A percentile compares a stretch with the other conserved stretches of the same genome.
Evolutionary conservation across 2,329 filamentous ascomycete genomes (phyloP).

Genomic region (Penicillium sp.): DNA sequence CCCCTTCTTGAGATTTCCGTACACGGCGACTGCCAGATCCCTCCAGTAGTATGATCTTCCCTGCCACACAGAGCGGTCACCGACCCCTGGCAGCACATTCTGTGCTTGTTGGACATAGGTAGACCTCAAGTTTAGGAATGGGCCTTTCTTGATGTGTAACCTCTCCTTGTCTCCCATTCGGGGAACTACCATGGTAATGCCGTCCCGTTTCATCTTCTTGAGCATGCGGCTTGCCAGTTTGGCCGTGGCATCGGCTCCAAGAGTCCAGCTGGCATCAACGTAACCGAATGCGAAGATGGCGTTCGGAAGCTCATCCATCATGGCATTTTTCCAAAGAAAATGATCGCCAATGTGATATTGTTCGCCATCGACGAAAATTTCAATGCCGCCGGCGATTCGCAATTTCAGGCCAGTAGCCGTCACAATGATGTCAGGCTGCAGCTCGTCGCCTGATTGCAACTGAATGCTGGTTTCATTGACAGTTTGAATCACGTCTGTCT

Average conservation of each 20-base stretch:
- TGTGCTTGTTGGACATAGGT: not conserved
- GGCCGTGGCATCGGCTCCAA: slow-evolving; percentile 35
- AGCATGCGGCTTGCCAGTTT: slow-evolving; percentile 27
- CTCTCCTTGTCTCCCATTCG: not conserved
- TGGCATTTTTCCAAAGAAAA: slow-evolving; percentile 30
- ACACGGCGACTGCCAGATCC: not conserved
- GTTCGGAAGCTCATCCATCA: slow-evolving; percentile 7
- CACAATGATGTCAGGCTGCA: slow-evolving; percentile 36
- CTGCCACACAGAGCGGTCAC: not conserved
- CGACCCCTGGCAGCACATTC: not conserved
- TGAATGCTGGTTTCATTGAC: slow-evolving; percentile 51
- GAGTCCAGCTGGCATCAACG: slow-evolving; percentile 33
- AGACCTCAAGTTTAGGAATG: not conserved
- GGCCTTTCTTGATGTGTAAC: not conserved
- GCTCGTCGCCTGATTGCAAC: slow-evolving; percentile 40
- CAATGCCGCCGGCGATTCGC: slow-evolving; percentile 26
- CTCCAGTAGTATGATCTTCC: not conserved
- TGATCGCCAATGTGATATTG: slow-evolving; percentile 25
- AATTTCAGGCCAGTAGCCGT: slow-evolving; percentile 36
- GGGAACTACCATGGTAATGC: not conserved
- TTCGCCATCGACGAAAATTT: slow-evolving; percentile 28
- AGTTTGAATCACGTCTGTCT: slow-evolving; percentile 51
- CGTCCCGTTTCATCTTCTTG: slow-evolving; percentile 13
- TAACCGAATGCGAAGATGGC: slow-evolving; percentile 30
- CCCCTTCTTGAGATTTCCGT: not conserved